Percentiles rank a stretch among this genome's conserved stretches.
phyloP scores from a whole-genome alignment of 306 rosid genomes.

The Citrullus mucosospermus region DNA sequence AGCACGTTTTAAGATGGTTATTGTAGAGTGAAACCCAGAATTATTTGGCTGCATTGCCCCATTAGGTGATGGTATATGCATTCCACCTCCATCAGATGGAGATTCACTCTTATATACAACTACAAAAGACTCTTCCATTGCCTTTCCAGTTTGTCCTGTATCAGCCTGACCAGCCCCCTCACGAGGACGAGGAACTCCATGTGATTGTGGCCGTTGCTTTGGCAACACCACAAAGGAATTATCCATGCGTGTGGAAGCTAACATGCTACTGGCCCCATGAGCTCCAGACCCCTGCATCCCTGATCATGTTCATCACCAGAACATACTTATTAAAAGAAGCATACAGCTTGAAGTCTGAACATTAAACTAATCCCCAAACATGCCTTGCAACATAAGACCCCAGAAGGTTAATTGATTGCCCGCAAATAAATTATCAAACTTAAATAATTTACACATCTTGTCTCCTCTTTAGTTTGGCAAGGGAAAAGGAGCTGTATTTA shows the following conservation, averaged over 20 bases:
- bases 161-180: constrained; percentile 30
- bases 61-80: constrained; percentile 29
- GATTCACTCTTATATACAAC: constrained; percentile 84
- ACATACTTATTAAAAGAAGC: constrained; percentile 1
- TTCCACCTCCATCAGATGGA: constrained; percentile 61
- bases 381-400: background rate
- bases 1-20: constrained; percentile 65
- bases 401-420: background rate
- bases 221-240: constrained; percentile 79
- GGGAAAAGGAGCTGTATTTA: background rate
- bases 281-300: constrained; percentile 82
- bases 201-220: constrained; percentile 51
- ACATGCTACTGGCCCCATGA: constrained; percentile 67
- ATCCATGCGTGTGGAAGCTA: constrained; percentile 75
- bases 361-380: background rate
- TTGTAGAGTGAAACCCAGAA: constrained; percentile 67
- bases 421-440: background rate
- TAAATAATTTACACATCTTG: background rate
- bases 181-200: constrained; percentile 54
- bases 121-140: constrained; percentile 90
- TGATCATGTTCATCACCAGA: constrained; percentile 23
- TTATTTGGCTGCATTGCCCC: constrained; percentile 59
- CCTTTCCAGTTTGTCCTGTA: constrained; percentile 52
- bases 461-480: background rate
- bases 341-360: background rate